phyloP scores from a whole-genome alignment of 1,139 yeast species.

The Sugiyamaella pinicola region DNA sequence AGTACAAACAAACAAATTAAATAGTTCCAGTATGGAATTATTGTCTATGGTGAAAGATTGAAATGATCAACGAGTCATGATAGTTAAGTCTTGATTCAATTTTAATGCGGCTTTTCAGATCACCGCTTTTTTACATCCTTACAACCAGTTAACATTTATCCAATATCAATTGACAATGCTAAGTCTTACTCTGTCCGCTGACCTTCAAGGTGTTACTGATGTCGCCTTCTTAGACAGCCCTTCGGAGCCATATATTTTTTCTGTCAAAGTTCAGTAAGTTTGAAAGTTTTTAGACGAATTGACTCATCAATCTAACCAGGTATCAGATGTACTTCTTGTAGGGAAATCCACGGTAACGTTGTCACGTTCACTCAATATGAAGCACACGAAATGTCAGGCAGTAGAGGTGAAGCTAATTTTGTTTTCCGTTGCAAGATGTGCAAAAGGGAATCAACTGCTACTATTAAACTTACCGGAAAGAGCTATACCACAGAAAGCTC shows the following conservation, averaged over 20 bases:
- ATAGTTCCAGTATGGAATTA: no score
- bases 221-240: conserved; percentile 65
- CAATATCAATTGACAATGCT: no score
- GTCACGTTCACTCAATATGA: conserved; percentile 69
- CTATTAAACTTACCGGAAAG: conserved; percentile 30
- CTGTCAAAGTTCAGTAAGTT: conserved; percentile 58
- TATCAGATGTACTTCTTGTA: conserved; percentile 67
- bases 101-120: no score
- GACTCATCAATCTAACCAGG: conserved; percentile 3
- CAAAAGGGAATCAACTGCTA: conserved; percentile 50
- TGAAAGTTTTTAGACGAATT: not conserved
- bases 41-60: no score
- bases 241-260: conserved; percentile 68
- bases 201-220: conserved; percentile 62
- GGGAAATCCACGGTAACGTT: conserved; percentile 75
- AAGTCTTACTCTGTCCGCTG: conserved; percentile 59
- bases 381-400: conserved; percentile 61
- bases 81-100: no score
- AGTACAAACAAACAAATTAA: no score
- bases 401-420: conserved; percentile 83
- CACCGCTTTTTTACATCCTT: no score
- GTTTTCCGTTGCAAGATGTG: conserved; percentile 76
- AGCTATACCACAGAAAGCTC: conserved; percentile 44
- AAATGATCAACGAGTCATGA: no score
- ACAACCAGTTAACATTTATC: no score